phyloP scores from a whole-genome alignment of 2,329 filamentous ascomycete genomes.

The Apiospora phragmitis region DNA sequence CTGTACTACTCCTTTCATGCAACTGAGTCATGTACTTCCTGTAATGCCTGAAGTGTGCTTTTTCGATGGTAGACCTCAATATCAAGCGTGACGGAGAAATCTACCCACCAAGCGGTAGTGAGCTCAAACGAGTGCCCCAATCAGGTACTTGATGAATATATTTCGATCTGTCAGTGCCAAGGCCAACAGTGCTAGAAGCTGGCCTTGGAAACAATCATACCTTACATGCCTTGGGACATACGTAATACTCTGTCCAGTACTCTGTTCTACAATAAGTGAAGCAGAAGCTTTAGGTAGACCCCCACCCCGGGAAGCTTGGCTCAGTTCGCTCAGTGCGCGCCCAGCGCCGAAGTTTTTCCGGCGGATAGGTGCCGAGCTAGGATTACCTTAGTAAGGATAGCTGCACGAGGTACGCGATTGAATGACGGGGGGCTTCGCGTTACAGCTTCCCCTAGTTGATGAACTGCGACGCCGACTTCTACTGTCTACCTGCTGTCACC shows the following conservation, averaged over 20 bases:
- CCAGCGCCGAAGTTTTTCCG: not conserved
- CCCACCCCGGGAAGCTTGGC: not conserved
- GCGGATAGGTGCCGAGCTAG: not conserved
- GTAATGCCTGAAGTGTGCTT: too few relatives aligned
- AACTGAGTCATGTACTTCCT: not conserved
- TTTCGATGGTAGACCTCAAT: too few relatives aligned
- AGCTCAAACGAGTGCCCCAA: too few relatives aligned
- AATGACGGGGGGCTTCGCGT: slow-evolving; percentile 5
- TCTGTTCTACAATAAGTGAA: not conserved
- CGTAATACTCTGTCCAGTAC: too few relatives aligned
- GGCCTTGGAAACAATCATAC: too few relatives aligned
- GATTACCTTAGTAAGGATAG: not conserved
- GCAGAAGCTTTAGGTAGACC: not conserved
- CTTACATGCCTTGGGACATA: too few relatives aligned
- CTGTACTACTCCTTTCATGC: not conserved
- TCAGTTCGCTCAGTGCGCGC: too few relatives aligned
- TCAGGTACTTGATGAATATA: too few relatives aligned
- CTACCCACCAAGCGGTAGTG: too few relatives aligned
- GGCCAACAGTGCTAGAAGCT: too few relatives aligned
- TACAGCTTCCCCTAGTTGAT: not conserved
- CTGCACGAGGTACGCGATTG: not conserved
- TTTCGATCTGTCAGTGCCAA: too few relatives aligned
- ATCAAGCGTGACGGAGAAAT: too few relatives aligned
- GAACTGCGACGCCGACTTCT: not conserved
- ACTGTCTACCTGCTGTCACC: not conserved